Conservation (phyloP, 179 eudicot genomes). For the Heliamphora pulchella region DNA sequence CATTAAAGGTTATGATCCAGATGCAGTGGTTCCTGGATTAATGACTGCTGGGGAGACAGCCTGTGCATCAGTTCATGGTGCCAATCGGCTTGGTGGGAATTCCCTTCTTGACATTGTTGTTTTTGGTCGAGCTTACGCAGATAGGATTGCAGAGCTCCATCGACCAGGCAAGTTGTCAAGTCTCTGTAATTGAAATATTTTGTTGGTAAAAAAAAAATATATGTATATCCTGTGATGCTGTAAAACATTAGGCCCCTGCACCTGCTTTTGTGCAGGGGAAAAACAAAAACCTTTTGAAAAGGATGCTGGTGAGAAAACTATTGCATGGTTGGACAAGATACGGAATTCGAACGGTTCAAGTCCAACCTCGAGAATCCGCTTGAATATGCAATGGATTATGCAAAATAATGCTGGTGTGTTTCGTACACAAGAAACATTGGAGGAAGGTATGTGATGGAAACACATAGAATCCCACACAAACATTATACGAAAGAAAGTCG, state of each 20-base stretch:
- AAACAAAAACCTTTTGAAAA: conserved; percentile 72
- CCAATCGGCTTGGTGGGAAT: conserved; percentile 97
- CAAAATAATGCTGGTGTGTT: conserved; percentile 98
- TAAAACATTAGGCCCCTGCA: conserved; percentile 9
- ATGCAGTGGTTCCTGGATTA: conserved; percentile 84
- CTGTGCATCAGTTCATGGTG: conserved; percentile 99
- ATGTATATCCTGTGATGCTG: neutral
- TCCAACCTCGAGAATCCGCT: conserved; percentile 78
- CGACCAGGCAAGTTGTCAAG: conserved; percentile 31
- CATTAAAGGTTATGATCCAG: conserved; percentile 77
- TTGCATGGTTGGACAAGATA: conserved; percentile 88
- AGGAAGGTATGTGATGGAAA: conserved; percentile 54
- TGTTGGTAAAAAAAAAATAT: too few species aligned
- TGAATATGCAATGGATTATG: conserved; percentile 96
- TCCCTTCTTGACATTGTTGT: conserved; percentile 99
- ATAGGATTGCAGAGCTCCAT: conserved; percentile 83
- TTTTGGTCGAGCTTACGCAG: conserved; percentile 98
- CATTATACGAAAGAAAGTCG: neutral
- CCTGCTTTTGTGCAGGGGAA: conserved; percentile 50
- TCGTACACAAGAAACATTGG: conserved; percentile 85
- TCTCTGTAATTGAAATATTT: too few species aligned
- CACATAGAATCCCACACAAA: neutral
- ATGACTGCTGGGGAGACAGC: conserved; percentile 99
- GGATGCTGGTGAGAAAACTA: conserved; percentile 86
- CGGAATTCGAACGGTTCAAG: conserved; percentile 82